Base-by-base conservation (phyloP, 177 flowering plant species). In the Tripterygium wilfordii region DNA sequence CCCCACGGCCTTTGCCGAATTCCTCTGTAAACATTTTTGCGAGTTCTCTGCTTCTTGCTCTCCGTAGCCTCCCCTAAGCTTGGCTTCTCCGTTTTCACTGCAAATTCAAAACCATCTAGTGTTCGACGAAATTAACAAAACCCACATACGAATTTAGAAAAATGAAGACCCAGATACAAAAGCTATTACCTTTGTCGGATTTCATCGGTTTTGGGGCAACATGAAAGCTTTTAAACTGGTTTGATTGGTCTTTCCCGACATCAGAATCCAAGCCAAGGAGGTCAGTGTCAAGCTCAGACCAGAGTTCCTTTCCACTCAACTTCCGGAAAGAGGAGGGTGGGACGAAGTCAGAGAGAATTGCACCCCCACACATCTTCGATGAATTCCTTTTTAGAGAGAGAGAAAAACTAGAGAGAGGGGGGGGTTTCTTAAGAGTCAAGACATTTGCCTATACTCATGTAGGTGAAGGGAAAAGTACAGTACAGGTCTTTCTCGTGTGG, bases 1-100 rank as follows among this genome's bases (percentile, higher is more conserved):
- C 85, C 89, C 89, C 89, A 82, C 19, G 84, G 86, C 65, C 92
- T 56, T 47, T 72, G 77, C 62, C 88, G 38, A 25, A 84, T 77
- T 2, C 94, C 94, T 57, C 88, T 69, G 70, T 77, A 82, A 8
- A 57, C 49, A 54, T 64, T 76, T 70, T 82, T 82, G 31, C 81
- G 59, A 15, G 32, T 23, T 29, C 59, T 50, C 58, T 48, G 50
- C 28, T 18, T 16, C 52, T 45, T 50, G 7, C 40, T 41, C 37
- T 51, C 46, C n/a, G n/a, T n/a, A n/a, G n/a, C 38, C n/a, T 18
- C 32, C 42, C 52, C 35, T 17, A 29, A 3, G 23, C 62, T 7
- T 9, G 44, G 33, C 41, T 20, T 40, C 36, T 49, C 66, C 8
- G 19, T n/a, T 44, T 25, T 51, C 48, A 8, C 59, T 51, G 21